Percentiles rank a stretch among this genome's conserved stretches.
These are phyloP conservation scores for Apiotrichum veenhuisii DNA, from an alignment of 1,284 basidiomycete species.

Conservation along the genomic window DNA sequence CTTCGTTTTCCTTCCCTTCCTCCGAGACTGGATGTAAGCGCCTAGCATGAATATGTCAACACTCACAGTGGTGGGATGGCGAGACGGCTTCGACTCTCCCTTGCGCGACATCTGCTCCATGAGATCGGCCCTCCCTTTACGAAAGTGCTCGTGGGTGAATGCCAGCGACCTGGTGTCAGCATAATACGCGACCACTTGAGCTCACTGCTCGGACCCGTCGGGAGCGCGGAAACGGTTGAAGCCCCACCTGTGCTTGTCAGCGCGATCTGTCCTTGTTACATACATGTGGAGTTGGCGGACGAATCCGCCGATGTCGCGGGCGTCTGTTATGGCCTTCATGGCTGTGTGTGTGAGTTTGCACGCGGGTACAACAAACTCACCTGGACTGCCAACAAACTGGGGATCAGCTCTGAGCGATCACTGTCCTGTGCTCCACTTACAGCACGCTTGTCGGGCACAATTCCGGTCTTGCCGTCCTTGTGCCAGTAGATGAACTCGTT, in stretches of 20 bases:
- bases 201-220: background rate
- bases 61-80: background rate
- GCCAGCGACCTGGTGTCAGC: slow-evolving; percentile 12
- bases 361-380: background rate
- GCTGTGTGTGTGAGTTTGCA: slow-evolving; percentile 6
- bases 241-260: slow-evolving; percentile 15
- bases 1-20: background rate
- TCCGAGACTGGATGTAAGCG: background rate
- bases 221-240: slow-evolving; percentile 9
- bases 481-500: slow-evolving; percentile 9
- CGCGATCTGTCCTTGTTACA: background rate
- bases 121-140: slow-evolving; percentile 3
- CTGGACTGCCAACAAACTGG: slow-evolving; percentile 14
- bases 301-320: slow-evolving; percentile 15
- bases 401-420: background rate
- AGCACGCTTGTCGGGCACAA: slow-evolving; percentile 9
- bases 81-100: slow-evolving; percentile 7
- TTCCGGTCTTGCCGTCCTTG: slow-evolving; percentile 4
- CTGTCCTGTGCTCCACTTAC: slow-evolving; percentile 2
- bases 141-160: slow-evolving; percentile 10
- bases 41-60: background rate
- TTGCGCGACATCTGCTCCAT: slow-evolving; percentile 11
- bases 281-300: slow-evolving; percentile 21
- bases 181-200: background rate
- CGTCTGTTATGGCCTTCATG: slow-evolving; percentile 17